Evolutionary conservation across 306 rosid species (phyloP), one percentile per base, ranked within the genome.

Genomic region (Cucurbita pepo): DNA sequence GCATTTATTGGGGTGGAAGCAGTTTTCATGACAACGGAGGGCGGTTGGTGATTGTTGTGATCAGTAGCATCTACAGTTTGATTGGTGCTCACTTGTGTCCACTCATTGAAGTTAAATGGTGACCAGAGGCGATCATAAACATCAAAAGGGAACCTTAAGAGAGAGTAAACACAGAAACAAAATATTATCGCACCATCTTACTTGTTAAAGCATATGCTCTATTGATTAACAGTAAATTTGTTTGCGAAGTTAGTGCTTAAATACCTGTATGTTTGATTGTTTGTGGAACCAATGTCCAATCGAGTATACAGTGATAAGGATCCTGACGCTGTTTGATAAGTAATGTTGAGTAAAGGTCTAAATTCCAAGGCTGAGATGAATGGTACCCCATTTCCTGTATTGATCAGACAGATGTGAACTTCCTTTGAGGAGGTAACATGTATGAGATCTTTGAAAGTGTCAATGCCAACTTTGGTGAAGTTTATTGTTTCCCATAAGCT

Each of bases 311-410:
- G 30, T 52, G 57, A 10, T 10, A 73, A 77, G 15, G 85, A 58
- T 16, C 36, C 52, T 0, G 81, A 37, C 4, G 5, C 18, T 37
- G 62, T 73, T 1, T 5, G 37, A 44, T 86, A 84, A 10, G 52
- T 75, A 5, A 47, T 15, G 34, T 13, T 59, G 2, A 16, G 50
- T 43, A 83, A 40, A 58, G 45, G 81, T 25, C 86, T 60, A 37
- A 87, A 9, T 37, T 82, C 95, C 34, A 86, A 51, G 4, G 80
- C 19, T 10, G 89, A 78, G 63, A 88, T 81, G 30, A 51, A 84
- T 8, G 95, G 88, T 1, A 48, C 60, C 30, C 87, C 83, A 1
- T 55, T 14, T 10, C 80, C 84, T 3, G 19, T 78, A 6, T 81
- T 84, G 3, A 61, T 79, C 25, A 86, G 77, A 72, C 89, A 88